These are phyloP conservation scores for Exophiala alcalophila DNA, from an alignment of 2,329 filamentous ascomycete genomes.

Conservation along the genomic window DNA sequence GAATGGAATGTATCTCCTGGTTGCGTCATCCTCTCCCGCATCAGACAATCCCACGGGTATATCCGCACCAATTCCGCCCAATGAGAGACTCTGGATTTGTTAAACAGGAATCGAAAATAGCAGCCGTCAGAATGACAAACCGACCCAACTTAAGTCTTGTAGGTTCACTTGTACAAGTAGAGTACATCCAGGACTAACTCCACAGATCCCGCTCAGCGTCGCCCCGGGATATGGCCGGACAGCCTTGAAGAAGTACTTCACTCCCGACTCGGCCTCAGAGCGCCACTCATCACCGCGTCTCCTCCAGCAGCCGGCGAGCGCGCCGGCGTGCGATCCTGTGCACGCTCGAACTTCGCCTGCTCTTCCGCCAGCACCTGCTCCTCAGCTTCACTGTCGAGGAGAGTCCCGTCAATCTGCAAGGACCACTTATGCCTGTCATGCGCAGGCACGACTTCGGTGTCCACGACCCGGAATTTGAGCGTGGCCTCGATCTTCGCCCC, in stretches of 20 bases:
- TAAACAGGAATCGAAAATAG: too few species aligned
- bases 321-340: constrained; percentile 38
- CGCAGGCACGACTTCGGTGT: constrained; percentile 71
- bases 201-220: constrained; percentile 19
- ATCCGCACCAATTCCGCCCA: too few species aligned
- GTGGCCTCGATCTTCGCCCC: constrained; percentile 69
- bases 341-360: constrained; percentile 37
- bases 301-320: constrained; percentile 9
- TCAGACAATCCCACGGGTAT: too few species aligned
- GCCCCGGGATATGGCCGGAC: constrained; percentile 14
- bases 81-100: too few species aligned
- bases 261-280: constrained; percentile 22
- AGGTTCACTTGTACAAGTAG: too few species aligned
- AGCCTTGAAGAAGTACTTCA: constrained; percentile 22
- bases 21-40: too few species aligned
- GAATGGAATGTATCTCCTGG: too few species aligned
- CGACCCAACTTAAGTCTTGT: too few species aligned
- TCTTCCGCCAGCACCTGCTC: constrained; percentile 56
- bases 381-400: constrained; percentile 69
- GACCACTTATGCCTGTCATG: constrained; percentile 73
- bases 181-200: too few species aligned
- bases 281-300: constrained; percentile 25
- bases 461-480: constrained; percentile 74
- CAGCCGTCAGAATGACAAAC: too few species aligned
- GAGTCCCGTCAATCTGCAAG: constrained; percentile 82